Conservation (phyloP, 108 stramenopile genomes). For the Tribonema minus region DNA sequence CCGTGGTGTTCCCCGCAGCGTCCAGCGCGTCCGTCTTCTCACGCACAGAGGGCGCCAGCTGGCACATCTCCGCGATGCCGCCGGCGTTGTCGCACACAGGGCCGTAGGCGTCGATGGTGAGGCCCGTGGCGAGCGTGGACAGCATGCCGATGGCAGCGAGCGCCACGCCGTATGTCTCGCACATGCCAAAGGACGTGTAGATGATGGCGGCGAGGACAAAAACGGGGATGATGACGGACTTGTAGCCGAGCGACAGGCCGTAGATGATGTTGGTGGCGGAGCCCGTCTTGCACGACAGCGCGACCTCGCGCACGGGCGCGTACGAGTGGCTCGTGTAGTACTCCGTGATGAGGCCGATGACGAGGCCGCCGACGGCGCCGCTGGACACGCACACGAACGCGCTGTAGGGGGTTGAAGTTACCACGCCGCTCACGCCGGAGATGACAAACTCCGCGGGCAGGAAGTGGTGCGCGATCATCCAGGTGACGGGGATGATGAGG, state of each 20-base stretch:
- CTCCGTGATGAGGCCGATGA: constrained; percentile 95
- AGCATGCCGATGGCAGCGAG: constrained; percentile 97
- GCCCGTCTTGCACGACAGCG: constrained; percentile 89
- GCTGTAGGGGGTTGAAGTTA: constrained; percentile 60
- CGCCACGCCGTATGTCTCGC: constrained; percentile 91
- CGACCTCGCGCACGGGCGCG: constrained; percentile 85
- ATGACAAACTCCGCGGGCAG: constrained; percentile 70
- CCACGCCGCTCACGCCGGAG: constrained; percentile 39
- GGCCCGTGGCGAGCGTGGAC: constrained; percentile 92
- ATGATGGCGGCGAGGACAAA: constrained; percentile 85
- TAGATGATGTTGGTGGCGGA: constrained; percentile 98
- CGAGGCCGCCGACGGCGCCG: constrained; percentile 89
- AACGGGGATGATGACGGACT: constrained; percentile 94
- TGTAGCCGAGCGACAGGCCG: constrained; percentile 96
- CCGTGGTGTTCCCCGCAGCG: constrained; percentile 98
- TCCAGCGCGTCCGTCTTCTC: constrained; percentile 98
- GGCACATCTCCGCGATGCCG: constrained; percentile 98
- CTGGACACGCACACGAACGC: constrained; percentile 71
- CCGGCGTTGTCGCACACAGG: constrained; percentile 99
- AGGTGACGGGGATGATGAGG: constrained; percentile 84
- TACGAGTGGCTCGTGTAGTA: constrained; percentile 97
- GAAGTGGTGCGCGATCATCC: constrained; percentile 69
- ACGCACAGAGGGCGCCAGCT: constrained; percentile 82
- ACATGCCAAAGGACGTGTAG: constrained; percentile 79
- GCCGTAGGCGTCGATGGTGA: constrained; percentile 98